phyloP scores from a whole-genome alignment of 768 basidiomycete genomes.

The Pleurotus sapidus region DNA sequence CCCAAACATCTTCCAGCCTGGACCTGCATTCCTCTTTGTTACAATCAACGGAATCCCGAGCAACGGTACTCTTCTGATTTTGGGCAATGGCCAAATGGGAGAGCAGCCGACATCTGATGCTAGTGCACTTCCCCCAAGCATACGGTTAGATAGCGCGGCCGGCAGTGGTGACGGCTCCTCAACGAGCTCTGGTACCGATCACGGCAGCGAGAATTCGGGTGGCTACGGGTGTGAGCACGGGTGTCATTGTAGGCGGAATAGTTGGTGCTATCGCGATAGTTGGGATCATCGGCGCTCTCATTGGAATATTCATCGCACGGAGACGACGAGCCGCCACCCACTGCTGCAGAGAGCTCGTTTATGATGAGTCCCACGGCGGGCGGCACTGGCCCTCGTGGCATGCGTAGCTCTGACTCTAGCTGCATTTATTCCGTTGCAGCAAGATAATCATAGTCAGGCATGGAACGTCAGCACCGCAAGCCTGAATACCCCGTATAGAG shows the following conservation, averaged over 20 bases:
- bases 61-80: constrained; percentile 70
- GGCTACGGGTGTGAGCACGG: constrained; percentile 10
- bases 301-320: constrained; percentile 8
- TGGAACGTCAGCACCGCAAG: constrained; percentile 57
- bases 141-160: constrained; percentile 39
- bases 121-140: constrained; percentile 46
- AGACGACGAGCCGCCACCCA: not conserved
- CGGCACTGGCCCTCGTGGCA: constrained; percentile 24
- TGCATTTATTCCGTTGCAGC: constrained; percentile 72
- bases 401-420: constrained; percentile 59
- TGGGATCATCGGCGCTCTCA: constrained; percentile 31
- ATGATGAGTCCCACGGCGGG: constrained; percentile 13
- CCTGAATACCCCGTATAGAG: constrained; percentile 36
- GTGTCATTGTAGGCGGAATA: constrained; percentile 35
- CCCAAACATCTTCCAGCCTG: constrained; percentile 84
- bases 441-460: constrained; percentile 52
- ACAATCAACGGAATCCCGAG: constrained; percentile 84
- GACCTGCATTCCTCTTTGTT: constrained; percentile 82
- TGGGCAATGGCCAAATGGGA: constrained; percentile 80
- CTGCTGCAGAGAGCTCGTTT: constrained; percentile 15
- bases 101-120: constrained; percentile 52
- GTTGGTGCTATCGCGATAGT: constrained; percentile 38
- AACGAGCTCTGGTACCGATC: constrained; percentile 8
- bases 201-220: constrained; percentile 14
- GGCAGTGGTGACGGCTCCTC: constrained; percentile 30